phyloP scores from a whole-genome alignment of 2,329 filamentous ascomycete genomes.

The Chrysoporthe cubensis region DNA sequence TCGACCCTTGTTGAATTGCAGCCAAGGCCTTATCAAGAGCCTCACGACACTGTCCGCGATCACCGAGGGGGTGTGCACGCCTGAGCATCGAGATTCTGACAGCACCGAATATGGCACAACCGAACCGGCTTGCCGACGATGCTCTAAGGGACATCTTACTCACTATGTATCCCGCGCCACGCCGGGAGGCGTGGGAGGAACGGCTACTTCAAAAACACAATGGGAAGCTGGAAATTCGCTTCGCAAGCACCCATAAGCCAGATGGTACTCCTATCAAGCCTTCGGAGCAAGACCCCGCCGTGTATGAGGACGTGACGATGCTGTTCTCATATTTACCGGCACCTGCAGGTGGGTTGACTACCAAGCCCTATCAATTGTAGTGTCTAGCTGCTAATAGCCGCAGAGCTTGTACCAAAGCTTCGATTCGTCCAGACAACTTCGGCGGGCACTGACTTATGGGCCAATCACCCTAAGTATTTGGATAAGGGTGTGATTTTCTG shows the following conservation, averaged over 20 bases:
- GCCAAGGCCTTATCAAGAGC: not conserved
- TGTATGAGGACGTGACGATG: conserved; percentile 43
- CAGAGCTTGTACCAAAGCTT: conserved; percentile 37
- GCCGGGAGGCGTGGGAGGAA: conserved; percentile 21
- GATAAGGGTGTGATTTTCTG: conserved; percentile 41
- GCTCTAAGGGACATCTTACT: conserved; percentile 17
- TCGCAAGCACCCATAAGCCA: conserved; percentile 32
- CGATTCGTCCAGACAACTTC: conserved; percentile 45
- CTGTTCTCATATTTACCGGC: conserved; percentile 40
- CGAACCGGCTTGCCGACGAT: not conserved
- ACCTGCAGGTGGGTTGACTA: conserved; percentile 19
- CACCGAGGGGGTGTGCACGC: not conserved
- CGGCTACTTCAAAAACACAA: conserved; percentile 3
- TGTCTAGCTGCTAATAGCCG: not conserved
- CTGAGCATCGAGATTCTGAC: not conserved
- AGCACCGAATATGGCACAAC: not conserved
- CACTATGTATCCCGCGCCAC: conserved; percentile 12
- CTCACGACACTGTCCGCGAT: not conserved
- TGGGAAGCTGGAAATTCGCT: conserved; percentile 38
- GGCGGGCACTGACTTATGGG: conserved; percentile 46
- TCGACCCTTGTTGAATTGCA: not conserved
- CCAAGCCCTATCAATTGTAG: not conserved
- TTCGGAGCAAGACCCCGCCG: conserved; percentile 35
- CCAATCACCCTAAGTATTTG: conserved; percentile 36
- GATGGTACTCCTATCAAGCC: conserved; percentile 30